Conservation (phyloP, 371 early-diverging fungal species). For the Apophysomyces variabilis region DNA sequence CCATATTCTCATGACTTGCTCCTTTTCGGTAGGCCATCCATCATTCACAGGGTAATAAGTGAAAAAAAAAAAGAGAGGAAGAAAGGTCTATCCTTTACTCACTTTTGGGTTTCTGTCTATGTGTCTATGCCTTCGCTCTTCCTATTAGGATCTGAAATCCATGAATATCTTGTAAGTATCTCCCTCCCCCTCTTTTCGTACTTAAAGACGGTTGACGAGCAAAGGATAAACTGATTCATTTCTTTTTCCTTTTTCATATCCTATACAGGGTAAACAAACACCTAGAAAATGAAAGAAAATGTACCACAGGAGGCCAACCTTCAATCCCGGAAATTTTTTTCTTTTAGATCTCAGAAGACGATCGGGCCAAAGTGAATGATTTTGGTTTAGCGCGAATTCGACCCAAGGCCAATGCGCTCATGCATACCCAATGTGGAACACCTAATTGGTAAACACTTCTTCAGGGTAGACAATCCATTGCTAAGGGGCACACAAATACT, state of each 20-base stretch:
- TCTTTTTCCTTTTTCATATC: background rate
- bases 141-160: conserved; percentile 75
- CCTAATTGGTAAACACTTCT: conserved; percentile 70
- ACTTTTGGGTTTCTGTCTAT: background rate
- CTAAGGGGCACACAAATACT: no score
- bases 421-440: conserved; percentile 81
- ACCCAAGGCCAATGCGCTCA: conserved; percentile 66
- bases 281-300: background rate
- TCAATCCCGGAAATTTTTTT: no score
- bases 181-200: background rate
- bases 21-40: conserved; percentile 40
- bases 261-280: conserved; percentile 3
- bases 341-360: conserved; percentile 60
- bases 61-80: background rate
- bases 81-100: background rate
- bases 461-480: no score
- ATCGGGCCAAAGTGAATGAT: conserved; percentile 80
- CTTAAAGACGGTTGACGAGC: no score
- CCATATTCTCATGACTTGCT: background rate
- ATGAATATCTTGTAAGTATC: conserved; percentile 70
- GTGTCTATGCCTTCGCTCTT: background rate
- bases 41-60: conserved; percentile 45
- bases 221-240: background rate
- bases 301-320: no score
- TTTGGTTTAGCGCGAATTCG: conserved; percentile 82